Conservation (phyloP, 1,284 basidiomycete species). For the Sanghuangporus baumii region DNA sequence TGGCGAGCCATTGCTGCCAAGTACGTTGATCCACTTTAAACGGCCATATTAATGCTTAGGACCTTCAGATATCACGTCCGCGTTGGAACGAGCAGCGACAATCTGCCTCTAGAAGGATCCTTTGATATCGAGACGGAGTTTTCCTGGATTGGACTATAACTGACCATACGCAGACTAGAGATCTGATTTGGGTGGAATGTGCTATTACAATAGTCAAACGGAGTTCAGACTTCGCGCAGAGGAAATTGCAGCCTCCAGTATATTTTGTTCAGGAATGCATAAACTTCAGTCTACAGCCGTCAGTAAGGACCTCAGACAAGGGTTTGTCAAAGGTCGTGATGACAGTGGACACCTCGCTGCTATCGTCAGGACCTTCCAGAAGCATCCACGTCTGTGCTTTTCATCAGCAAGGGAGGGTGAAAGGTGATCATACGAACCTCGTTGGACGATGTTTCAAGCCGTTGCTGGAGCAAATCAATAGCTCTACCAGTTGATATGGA, state of each 20-base stretch:
- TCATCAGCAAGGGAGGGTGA: background rate
- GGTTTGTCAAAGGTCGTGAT: constrained; percentile 3
- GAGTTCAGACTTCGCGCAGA: background rate
- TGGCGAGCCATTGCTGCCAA: constrained; percentile 36
- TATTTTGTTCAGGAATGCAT: background rate
- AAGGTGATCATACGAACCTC: background rate
- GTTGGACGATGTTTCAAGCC: background rate
- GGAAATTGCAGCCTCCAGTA: too few relatives aligned
- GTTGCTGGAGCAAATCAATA: constrained; percentile 13
- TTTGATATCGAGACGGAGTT: constrained; percentile 37
- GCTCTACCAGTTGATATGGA: constrained; percentile 12
- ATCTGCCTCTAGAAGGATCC: constrained; percentile 33
- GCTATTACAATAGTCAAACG: background rate
- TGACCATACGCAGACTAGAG: background rate
- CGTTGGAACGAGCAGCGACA: constrained; percentile 43
- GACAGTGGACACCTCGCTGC: background rate
- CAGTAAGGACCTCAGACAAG: constrained; percentile 1
- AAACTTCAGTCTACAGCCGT: background rate
- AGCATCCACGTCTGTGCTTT: background rate
- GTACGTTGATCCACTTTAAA: background rate
- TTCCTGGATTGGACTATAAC: constrained; percentile 43
- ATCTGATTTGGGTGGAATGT: background rate
- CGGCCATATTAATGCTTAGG: background rate
- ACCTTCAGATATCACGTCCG: constrained; percentile 34
- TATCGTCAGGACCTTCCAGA: background rate